These are phyloP conservation scores for Sporothrix sp. DNA, from an alignment of 2,329 filamentous ascomycete genomes.

Conservation along the genomic window DNA sequence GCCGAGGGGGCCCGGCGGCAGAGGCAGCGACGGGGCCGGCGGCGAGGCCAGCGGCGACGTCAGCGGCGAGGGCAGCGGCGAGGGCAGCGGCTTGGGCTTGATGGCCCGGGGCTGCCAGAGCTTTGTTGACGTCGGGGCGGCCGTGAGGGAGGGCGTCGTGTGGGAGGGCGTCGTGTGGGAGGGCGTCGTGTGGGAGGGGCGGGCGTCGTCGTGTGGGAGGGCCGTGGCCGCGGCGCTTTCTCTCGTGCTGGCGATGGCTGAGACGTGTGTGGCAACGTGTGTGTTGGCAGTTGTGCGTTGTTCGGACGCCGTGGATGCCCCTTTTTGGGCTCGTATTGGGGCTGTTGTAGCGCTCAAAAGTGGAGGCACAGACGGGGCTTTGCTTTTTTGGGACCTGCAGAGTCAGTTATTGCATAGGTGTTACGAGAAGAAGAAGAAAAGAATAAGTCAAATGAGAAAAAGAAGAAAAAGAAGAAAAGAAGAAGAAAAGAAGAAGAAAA, in stretches of 20 bases:
- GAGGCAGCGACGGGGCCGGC: conserved; percentile 53
- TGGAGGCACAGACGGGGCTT: too few relatives aligned
- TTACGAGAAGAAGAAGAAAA: too few relatives aligned
- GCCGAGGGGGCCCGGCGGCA: conserved; percentile 51
- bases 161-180: background rate
- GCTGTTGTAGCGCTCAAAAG: too few relatives aligned
- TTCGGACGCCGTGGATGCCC: conserved; percentile 6
- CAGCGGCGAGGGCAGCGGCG: too few relatives aligned
- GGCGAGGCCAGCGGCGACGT: conserved; percentile 25
- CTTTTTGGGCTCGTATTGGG: conserved; percentile 14
- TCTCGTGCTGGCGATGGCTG: background rate
- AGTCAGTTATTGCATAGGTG: too few relatives aligned
- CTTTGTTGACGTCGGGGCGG: too few relatives aligned
- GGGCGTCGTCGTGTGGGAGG: background rate
- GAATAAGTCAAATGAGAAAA: too few relatives aligned
- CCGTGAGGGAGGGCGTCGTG: too few relatives aligned
- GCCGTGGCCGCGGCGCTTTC: background rate
- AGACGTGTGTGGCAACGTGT: background rate
- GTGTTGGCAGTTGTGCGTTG: background rate
- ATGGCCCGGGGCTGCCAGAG: too few relatives aligned
- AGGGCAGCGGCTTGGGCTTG: too few relatives aligned
- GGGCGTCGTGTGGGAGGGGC: background rate
- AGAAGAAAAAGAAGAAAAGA: too few relatives aligned
- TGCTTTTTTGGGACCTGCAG: conserved; percentile 5
- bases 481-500: too few relatives aligned